phyloP scores from a whole-genome alignment of 2,329 filamentous ascomycete genomes.

The Penicillium frequentans region DNA sequence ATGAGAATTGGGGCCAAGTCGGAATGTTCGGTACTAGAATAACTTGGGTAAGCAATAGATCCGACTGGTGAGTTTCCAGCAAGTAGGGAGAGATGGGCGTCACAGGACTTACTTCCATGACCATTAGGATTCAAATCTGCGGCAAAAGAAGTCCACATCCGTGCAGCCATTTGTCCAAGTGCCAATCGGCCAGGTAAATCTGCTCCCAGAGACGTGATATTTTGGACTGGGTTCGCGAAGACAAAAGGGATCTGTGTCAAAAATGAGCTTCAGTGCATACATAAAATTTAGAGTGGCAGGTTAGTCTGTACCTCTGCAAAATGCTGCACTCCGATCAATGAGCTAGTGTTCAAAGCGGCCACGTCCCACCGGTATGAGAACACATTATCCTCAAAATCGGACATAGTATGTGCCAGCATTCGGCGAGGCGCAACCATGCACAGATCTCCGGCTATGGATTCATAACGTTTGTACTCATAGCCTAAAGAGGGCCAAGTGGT shows the following conservation, averaged over 20 bases:
- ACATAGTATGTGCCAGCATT: slow-evolving; percentile 28
- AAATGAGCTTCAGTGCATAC: background rate
- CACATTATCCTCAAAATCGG: slow-evolving; percentile 15
- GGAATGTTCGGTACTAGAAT: slow-evolving; percentile 21
- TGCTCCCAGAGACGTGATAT: slow-evolving; percentile 27
- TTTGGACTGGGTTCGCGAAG: slow-evolving; percentile 32
- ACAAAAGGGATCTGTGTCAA: slow-evolving; percentile 30
- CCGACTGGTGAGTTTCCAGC: background rate
- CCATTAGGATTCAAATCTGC: slow-evolving; percentile 29
- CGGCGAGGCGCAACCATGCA: slow-evolving; percentile 31
- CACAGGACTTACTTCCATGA: slow-evolving; percentile 22
- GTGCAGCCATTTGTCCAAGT: slow-evolving; percentile 29
- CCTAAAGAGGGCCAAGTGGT: slow-evolving; percentile 28
- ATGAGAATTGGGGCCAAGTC: slow-evolving; percentile 25
- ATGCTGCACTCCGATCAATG: slow-evolving; percentile 29
- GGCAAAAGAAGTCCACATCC: slow-evolving; percentile 35
- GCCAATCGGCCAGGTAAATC: slow-evolving; percentile 23
- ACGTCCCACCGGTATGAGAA: slow-evolving; percentile 34
- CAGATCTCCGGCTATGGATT: slow-evolving; percentile 31
- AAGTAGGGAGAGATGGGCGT: background rate
- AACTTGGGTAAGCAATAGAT: background rate
- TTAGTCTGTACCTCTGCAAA: slow-evolving; percentile 27
- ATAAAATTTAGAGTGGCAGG: background rate
- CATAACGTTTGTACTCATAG: slow-evolving; percentile 32
- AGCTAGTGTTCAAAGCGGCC: slow-evolving; percentile 26